phyloP scores from a whole-genome alignment of 495 filamentous ascomycete genomes.

The Penicillium angulare region DNA sequence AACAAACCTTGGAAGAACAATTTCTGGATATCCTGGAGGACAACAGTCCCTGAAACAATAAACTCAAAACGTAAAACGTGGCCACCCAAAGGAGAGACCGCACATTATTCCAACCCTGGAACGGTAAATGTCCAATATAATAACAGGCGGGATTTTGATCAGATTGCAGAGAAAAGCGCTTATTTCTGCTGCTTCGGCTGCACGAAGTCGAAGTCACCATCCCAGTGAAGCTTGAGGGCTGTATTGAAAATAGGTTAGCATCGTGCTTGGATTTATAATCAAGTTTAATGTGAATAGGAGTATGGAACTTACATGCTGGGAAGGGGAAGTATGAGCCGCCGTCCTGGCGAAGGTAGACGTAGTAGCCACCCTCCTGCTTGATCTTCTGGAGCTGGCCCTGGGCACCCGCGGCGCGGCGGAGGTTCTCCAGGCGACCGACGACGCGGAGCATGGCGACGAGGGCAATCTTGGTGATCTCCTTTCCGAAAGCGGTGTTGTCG shows the following conservation, averaged over 20 bases:
- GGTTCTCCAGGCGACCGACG: conserved; percentile 53
- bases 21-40: conserved; percentile 21
- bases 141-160: not conserved
- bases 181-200: conserved; percentile 18
- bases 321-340: conserved; percentile 70
- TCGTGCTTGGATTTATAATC: not conserved
- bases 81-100: conserved; percentile 2
- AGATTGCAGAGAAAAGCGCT: not conserved
- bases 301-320: conserved; percentile 57
- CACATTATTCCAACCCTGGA: conserved; percentile 6
- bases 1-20: conserved; percentile 10
- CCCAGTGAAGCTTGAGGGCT: conserved; percentile 34
- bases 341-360: conserved; percentile 72
- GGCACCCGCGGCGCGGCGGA: conserved; percentile 66
- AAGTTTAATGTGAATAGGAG: not conserved
- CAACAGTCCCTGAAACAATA: conserved; percentile 10
- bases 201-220: conserved; percentile 20
- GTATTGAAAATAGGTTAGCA: conserved; percentile 3
- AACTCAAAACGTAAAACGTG: conserved; percentile 17
- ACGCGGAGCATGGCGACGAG: conserved; percentile 64
- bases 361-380: conserved; percentile 55
- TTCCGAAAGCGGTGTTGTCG: conserved; percentile 61
- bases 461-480: conserved; percentile 59
- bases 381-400: conserved; percentile 76
- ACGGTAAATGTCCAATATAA: not conserved